Evolutionary conservation across 1,139 yeast species (phyloP).

Genomic region (Kluyveromyces sp.): DNA sequence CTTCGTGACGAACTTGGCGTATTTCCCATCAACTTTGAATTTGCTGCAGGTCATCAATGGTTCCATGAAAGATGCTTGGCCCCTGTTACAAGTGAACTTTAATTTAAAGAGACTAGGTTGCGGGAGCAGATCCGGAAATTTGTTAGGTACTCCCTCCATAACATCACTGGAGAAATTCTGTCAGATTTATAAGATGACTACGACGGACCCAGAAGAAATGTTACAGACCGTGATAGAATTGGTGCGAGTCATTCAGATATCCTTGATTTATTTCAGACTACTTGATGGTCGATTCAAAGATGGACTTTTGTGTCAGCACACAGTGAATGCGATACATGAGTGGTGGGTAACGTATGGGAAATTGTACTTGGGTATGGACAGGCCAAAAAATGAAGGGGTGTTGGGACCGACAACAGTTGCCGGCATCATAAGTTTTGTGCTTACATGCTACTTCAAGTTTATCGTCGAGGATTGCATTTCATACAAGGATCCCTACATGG

Average conservation of each 20-base stretch:
- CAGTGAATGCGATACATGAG: conserved; percentile 58
- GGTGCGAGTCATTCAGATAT: conserved; percentile 65
- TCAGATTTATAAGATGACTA: conserved; percentile 55
- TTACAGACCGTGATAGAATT: conserved; percentile 67
- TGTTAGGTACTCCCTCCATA: conserved; percentile 62
- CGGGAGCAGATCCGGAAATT: conserved; percentile 74
- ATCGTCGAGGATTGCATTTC: conserved; percentile 69
- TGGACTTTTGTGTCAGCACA: conserved; percentile 73
- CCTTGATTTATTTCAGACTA: conserved; percentile 70
- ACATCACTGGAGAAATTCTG: conserved; percentile 80
- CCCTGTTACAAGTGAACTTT: conserved; percentile 59
- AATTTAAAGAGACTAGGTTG: conserved; percentile 73
- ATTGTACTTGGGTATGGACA: conserved; percentile 41
- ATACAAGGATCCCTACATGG: conserved; percentile 84
- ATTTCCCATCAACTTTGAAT: conserved; percentile 69
- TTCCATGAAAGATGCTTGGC: conserved; percentile 46
- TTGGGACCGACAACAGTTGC: conserved; percentile 60
- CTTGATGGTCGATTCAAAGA: conserved; percentile 67
- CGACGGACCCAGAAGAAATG: conserved; percentile 14
- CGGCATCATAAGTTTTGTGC: conserved; percentile 57
- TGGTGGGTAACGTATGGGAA: conserved; percentile 86
- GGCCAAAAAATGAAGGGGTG: conserved; percentile 42
- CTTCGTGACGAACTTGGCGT: conserved; percentile 74
- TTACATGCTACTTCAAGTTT: conserved; percentile 61
- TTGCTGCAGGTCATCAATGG: conserved; percentile 67